phyloP scores from a whole-genome alignment of 2,329 filamentous ascomycete genomes.

The Talaromyces sp. region DNA sequence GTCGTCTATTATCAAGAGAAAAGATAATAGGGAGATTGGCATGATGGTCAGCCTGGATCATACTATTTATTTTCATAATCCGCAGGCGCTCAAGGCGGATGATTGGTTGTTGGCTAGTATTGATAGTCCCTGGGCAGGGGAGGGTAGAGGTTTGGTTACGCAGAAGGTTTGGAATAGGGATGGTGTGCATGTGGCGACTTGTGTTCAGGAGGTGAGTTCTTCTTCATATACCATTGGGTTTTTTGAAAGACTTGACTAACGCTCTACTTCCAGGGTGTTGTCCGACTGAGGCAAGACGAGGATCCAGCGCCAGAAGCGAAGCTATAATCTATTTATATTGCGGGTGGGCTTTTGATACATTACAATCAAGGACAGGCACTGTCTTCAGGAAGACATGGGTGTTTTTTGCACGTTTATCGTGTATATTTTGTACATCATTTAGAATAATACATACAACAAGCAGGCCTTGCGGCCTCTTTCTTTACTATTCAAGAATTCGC shows the following conservation, averaged over 20 bases:
- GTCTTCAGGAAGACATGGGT: neutral
- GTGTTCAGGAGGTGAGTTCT: constrained; percentile 49
- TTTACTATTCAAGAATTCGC: neutral
- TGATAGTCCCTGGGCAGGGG: constrained; percentile 53
- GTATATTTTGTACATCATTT: neutral
- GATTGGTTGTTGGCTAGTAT: constrained; percentile 54
- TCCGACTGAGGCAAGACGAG: constrained; percentile 47
- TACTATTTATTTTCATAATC: constrained; percentile 53
- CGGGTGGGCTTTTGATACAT: neutral
- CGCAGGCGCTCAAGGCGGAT: constrained; percentile 49
- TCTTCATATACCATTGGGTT: neutral
- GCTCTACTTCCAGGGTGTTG: constrained; percentile 39
- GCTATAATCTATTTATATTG: constrained; percentile 11
- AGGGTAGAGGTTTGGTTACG: constrained; percentile 49
- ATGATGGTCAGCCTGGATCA: constrained; percentile 56
- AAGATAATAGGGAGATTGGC: constrained; percentile 40
- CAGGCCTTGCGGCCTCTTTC: too few relatives aligned
- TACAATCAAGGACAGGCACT: neutral
- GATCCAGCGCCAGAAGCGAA: constrained; percentile 19
- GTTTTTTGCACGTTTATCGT: neutral
- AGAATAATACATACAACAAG: neutral
- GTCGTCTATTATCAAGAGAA: constrained; percentile 20
- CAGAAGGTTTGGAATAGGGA: constrained; percentile 53
- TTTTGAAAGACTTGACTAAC: neutral
- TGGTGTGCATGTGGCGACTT: constrained; percentile 50